phyloP scores from a whole-genome alignment of 768 basidiomycete genomes.

The Amanita jacksonii region DNA sequence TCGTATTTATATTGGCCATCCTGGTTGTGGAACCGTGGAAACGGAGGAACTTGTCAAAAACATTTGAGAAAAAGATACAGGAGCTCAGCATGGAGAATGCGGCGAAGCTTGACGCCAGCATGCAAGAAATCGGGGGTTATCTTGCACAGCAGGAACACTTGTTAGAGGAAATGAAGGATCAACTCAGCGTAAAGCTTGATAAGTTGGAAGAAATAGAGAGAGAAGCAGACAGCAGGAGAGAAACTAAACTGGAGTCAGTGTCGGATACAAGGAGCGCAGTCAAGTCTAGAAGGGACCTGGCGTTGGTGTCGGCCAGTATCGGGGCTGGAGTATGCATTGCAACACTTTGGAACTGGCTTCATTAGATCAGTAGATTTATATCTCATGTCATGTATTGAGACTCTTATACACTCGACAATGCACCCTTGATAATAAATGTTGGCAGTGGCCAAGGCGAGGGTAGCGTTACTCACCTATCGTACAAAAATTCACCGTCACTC shows the following conservation, averaged over 20 bases:
- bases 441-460: not conserved
- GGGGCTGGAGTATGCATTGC: slow-evolving; percentile 27
- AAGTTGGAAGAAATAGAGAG: slow-evolving; percentile 2
- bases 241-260: slow-evolving; percentile 1
- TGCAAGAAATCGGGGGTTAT: slow-evolving; percentile 36
- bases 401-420: slow-evolving; percentile 47
- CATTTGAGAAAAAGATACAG: slow-evolving; percentile 80
- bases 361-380: slow-evolving; percentile 20
- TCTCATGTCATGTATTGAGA: slow-evolving; percentile 20
- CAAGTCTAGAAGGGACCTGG: slow-evolving; percentile 15
- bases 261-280: not conserved
- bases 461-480: slow-evolving; percentile 36
- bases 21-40: slow-evolving; percentile 96
- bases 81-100: slow-evolving; percentile 51
- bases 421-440: slow-evolving; percentile 23
- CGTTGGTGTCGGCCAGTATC: slow-evolving; percentile 19
- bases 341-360: slow-evolving; percentile 23
- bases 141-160: slow-evolving; percentile 37
- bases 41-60: slow-evolving; percentile 72
- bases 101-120: slow-evolving; percentile 35
- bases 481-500: slow-evolving; percentile 33
- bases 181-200: slow-evolving; percentile 14
- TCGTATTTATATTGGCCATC: slow-evolving; percentile 87
- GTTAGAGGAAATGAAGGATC: slow-evolving; percentile 18
- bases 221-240: slow-evolving; percentile 5